Conservation (phyloP, 495 filamentous ascomycete species). For the Neurospora sp. region DNA sequence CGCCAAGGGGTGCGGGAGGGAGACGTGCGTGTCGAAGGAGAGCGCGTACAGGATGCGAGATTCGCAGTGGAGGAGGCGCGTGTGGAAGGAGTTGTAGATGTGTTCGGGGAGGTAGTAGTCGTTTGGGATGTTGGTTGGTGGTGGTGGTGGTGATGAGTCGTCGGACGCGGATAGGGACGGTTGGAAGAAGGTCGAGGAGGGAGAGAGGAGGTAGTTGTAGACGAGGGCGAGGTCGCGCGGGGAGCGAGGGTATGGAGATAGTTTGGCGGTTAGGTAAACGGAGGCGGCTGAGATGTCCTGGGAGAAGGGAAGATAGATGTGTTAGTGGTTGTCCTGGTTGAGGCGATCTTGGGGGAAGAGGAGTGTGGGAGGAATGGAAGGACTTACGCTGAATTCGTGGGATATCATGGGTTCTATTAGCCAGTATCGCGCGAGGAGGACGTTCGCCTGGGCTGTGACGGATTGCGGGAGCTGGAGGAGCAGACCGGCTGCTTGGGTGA, state of each 20-base stretch:
- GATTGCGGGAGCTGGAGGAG: slow-evolving; percentile 81
- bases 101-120: slow-evolving; percentile 66
- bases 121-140: slow-evolving; percentile 36
- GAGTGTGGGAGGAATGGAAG: neutral
- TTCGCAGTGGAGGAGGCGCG: slow-evolving; percentile 58
- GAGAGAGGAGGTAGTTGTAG: slow-evolving; percentile 70
- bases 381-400: slow-evolving; percentile 38
- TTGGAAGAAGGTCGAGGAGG: slow-evolving; percentile 49
- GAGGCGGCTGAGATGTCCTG: slow-evolving; percentile 75
- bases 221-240: slow-evolving; percentile 75
- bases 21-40: slow-evolving; percentile 73
- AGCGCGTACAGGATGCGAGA: slow-evolving; percentile 63
- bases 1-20: slow-evolving; percentile 76
- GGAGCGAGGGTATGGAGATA: slow-evolving; percentile 64
- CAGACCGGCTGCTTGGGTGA: slow-evolving; percentile 83
- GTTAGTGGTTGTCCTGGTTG: neutral
- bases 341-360: neutral
- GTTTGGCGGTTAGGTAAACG: slow-evolving; percentile 75
- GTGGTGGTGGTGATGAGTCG: slow-evolving; percentile 8
- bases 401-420: slow-evolving; percentile 40
- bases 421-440: slow-evolving; percentile 86
- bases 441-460: slow-evolving; percentile 75
- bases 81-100: slow-evolving; percentile 51
- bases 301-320: slow-evolving; percentile 3
- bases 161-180: slow-evolving; percentile 23